Evolutionary conservation across 306 rosid species (phyloP), one percentile per base, ranked within the genome.

Genomic region (Lathyrus tuberosus): DNA sequence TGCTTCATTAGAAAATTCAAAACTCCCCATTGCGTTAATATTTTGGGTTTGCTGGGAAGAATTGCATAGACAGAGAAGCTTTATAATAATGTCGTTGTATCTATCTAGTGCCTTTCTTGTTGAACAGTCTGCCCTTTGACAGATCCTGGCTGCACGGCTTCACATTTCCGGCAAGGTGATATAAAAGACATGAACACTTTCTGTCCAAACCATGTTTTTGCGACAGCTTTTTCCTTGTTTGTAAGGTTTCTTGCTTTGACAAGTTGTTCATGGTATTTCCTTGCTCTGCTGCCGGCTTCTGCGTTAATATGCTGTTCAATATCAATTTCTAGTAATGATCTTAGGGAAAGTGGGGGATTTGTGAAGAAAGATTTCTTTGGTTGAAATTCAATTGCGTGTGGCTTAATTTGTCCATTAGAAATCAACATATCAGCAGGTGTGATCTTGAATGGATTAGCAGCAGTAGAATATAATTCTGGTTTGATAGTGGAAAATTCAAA

Each of bases 91-190:
- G 48, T 80, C 63, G 69, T 13, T 76, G 24, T 6, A 42, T 11
- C 75, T 43, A 70, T 9, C 76, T 41, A 72, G 70, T 31, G 40
- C 47, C 54, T 77, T 68, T 67, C 62, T 65, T 57, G 13, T n/a
- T 75, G 61, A 49, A 40, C 47, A 14, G 20, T 70, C 7, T 62
- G 75, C 52, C 62, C 62, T 63, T 74, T 76, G 40, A 51, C 41
- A 1, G 70, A 28, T 0, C 49, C 68, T 60, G 89, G 87, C 72
- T 77, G 67, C 70, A 14, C 52, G n/a, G 87, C 86, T 31, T 51
- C 61, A 67, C 94, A 85, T 72, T 76, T 77, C 66, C 83, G 54
- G 75, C 96, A 85, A 10, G 91, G 93, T 54, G 83, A 73, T 57
- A 84, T 43, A 53, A 89, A 63, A 71, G 84, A 84, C 71, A 48